Evolutionary conservation across 2,329 filamentous ascomycete species (phyloP).

Genomic region (Claviceps sp.): DNA sequence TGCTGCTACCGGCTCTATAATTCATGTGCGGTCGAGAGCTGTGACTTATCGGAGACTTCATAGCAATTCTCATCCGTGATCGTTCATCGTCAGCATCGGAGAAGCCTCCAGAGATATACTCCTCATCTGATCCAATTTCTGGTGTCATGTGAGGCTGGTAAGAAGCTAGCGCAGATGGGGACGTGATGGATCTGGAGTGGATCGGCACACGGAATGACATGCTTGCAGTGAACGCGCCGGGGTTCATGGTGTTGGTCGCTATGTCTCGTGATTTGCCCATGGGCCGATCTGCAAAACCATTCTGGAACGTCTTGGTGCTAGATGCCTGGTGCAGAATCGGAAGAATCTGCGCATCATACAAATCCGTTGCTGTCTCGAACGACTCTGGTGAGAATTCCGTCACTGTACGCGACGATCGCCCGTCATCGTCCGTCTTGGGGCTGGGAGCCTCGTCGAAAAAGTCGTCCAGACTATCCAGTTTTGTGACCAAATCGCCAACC

Average conservation of each 20-base stretch:
- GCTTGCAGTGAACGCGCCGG: constrained; percentile 40
- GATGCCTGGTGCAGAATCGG: constrained; percentile 81
- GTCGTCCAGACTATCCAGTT: constrained; percentile 66
- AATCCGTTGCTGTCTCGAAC: constrained; percentile 61
- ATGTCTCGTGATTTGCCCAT: constrained; percentile 46
- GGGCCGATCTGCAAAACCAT: constrained; percentile 68
- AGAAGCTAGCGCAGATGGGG: constrained; percentile 49
- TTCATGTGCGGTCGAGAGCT: constrained; percentile 34
- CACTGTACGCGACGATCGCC: constrained; percentile 47
- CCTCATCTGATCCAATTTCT: constrained; percentile 64
- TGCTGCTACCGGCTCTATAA: constrained; percentile 18
- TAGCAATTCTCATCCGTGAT: constrained; percentile 42
- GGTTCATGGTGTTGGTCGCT: constrained; percentile 49
- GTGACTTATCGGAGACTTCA: constrained; percentile 41
- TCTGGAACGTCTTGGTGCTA: constrained; percentile 72
- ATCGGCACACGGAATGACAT: constrained; percentile 47
- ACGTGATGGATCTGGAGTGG: constrained; percentile 75
- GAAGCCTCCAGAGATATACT: constrained; percentile 57
- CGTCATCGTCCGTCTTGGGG: constrained; percentile 44
- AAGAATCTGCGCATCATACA: constrained; percentile 87
- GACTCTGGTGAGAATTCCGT: constrained; percentile 52
- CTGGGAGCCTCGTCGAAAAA: constrained; percentile 62
- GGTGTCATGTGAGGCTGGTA: constrained; percentile 39
- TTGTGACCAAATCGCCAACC: constrained; percentile 63
- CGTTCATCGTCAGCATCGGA: constrained; percentile 62